Evolutionary conservation across 345 rosid genomes (phyloP).

Genomic region (Luvunga scandens): DNA sequence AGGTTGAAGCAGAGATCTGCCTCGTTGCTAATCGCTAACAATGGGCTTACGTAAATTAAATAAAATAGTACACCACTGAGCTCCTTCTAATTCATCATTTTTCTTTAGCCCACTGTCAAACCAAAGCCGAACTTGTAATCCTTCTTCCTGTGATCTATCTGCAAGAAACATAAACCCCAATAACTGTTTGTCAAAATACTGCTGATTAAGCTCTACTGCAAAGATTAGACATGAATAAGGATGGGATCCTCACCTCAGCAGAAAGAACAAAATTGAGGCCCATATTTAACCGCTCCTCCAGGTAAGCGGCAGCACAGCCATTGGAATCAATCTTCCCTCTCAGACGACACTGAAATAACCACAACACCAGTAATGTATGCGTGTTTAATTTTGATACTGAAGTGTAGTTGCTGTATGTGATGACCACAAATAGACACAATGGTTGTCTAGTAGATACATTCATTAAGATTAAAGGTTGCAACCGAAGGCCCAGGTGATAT

Average conservation of each 20-base stretch:
- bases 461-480: not conserved
- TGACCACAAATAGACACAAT: not conserved
- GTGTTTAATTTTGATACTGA: not conserved
- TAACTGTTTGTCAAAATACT: not conserved
- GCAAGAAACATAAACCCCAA: constrained; percentile 22
- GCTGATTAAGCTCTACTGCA: too few relatives aligned
- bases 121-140: constrained; percentile 97
- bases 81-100: constrained; percentile 17
- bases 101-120: constrained; percentile 60
- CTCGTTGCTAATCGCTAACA: constrained; percentile 2
- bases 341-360: constrained; percentile 69
- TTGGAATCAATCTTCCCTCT: constrained; percentile 96
- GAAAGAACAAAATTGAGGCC: constrained; percentile 87
- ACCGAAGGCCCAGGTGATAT: not conserved
- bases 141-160: constrained; percentile 91
- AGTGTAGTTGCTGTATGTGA: not conserved
- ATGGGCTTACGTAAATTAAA: not conserved
- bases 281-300: constrained; percentile 90
- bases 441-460: not conserved
- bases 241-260: constrained; percentile 65
- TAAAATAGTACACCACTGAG: not conserved
- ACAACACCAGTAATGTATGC: not conserved
- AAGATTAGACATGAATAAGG: not conserved
- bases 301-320: constrained; percentile 71
- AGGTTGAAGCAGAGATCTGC: not conserved